Evolutionary conservation across 257 asterid species (phyloP), one percentile per base, ranked within the genome.

Genomic region (Asclepias syriaca): DNA sequence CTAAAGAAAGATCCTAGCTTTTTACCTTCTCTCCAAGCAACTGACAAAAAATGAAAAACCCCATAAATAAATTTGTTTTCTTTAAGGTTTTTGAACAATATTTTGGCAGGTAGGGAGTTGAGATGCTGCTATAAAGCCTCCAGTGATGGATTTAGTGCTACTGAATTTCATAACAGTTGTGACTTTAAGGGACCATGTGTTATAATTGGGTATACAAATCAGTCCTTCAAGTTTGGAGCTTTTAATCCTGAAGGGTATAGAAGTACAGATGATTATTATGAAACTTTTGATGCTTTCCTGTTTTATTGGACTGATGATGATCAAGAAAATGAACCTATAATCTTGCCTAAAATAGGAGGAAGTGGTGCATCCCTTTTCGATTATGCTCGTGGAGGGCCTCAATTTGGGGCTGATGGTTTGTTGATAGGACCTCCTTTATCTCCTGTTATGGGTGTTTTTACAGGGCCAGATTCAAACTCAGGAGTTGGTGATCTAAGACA

Each of bases 161-260:
- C 88, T 40, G 87, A 84, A 3, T 93, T 93, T 78, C 98, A 91
- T 79, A 74, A 75, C 76, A 82, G 74, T 68, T 86, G 96, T 75
- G 96, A 91, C 80, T 93, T 93, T 77, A 93, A 91, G 50, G 97
- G 98, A 72, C 97, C 96, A 22, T 93, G 97, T 80, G 96, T 91
- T 37, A 80, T 91, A 63, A 77, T 91, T 58, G 94, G 95, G 73
- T 91, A 87, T 86, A 93, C 98, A 15, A 69, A 75, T 72, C 66
- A 76, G 39, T 80, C 80, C 15, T 78, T 86, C 85, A 93, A 90
- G 68, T 93, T 93, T 73, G 96, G 97, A 43, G 97, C 97, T 48
- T 93, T 93, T 64, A 93, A 80, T 75, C 98, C 97, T 19, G 96
- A 91, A 59, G 98, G 98, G 61, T 91, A 89, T 34, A 71, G 98